Base-by-base conservation (phyloP, 306 rosid species). In the Acacia acuminata region DNA sequence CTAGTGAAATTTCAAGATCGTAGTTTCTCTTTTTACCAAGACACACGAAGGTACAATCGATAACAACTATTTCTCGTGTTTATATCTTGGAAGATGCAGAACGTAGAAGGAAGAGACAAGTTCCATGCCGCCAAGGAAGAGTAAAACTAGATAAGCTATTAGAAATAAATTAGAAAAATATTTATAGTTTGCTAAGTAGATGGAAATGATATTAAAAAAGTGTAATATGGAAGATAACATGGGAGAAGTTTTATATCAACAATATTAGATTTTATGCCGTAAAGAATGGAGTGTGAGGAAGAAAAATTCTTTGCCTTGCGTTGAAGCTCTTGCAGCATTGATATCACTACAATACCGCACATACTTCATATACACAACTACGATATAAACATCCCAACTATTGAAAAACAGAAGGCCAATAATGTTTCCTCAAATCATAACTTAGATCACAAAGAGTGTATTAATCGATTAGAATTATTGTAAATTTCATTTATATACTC, bases 111-210 rank as follows among this genome's bases (percentile, higher is more conserved):
- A 80, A 81, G 83, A 86, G 77, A 81, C 82, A 86, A 81, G 78
- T 74, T 81, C 71, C 72, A 82, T 88, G 74, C 91, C 81, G 91
- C 85, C 73, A 70, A 82, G 53, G 53, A 85, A 65, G 63, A 80
- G 65, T n/a, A 75, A 78, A 22, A 53, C 66, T 79, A 83, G 47
- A 78, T 48, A 47, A 78, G 79, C 40, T 47, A 78, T 34, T 50
- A 15, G 44, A 67, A 38, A 81, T 66, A 60, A 32, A 53, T 61
- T 71, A 34, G 60, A 76, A 43, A 71, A 44, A 82, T n/a, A 63
- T 66, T n/a, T n/a, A n/a, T 30, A 44, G 50, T 66, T 20, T 7
- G 51, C 48, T 56, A 74, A 73, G 73, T 69, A 47, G 14, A 44
- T 61, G 64, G 60, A 81, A 71, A 53, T 53, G 36, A 61, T 12